These are phyloP conservation scores for Candida tallmaniae DNA, from an alignment of 805 yeast genomes.

Conservation along the genomic window DNA sequence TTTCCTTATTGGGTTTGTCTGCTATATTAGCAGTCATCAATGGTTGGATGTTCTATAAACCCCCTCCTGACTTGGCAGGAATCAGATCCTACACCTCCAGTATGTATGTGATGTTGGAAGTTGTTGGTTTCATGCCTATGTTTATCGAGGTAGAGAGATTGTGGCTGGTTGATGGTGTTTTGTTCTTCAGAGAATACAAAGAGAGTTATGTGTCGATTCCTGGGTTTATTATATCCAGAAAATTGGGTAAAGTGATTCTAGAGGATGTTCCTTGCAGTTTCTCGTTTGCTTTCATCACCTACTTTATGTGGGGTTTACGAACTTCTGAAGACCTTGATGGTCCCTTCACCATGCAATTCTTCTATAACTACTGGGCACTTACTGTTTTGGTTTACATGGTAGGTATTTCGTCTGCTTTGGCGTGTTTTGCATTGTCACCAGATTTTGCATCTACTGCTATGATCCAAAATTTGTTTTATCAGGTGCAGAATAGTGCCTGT, in stretches of 20 bases:
- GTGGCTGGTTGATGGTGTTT: conserved; percentile 34
- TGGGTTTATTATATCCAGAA: conserved; percentile 64
- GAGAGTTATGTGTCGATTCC: conserved; percentile 63
- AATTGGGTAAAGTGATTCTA: conserved; percentile 57
- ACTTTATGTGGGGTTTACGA: conserved; percentile 74
- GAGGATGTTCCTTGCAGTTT: conserved; percentile 68
- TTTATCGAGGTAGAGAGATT: conserved; percentile 36
- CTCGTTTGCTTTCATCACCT: conserved; percentile 56
- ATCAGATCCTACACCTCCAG: conserved; percentile 49
- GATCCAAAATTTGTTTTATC: conserved; percentile 59
- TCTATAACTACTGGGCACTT: conserved; percentile 60
- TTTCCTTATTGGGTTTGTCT: conserved; percentile 36
- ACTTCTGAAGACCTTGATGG: conserved; percentile 14
- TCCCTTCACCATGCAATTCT: conserved; percentile 33
- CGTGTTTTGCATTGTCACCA: conserved; percentile 51
- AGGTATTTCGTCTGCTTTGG: conserved; percentile 52
- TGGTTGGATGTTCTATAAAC: conserved; percentile 76
- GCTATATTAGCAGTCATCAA: conserved; percentile 52
- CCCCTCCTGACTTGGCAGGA: conserved; percentile 57
- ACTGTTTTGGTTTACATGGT: conserved; percentile 52
- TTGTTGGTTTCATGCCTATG: conserved; percentile 37
- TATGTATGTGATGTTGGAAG: conserved; percentile 34
- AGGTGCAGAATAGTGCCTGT: conserved; percentile 71
- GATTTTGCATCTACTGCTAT: conserved; percentile 61
- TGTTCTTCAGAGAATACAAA: conserved; percentile 53